Percentiles rank a stretch among this genome's conserved stretches.
These are phyloP conservation scores for Saccharomycopsis phalli DNA, from an alignment of 1,139 yeast genomes.

Conservation along the genomic window DNA sequence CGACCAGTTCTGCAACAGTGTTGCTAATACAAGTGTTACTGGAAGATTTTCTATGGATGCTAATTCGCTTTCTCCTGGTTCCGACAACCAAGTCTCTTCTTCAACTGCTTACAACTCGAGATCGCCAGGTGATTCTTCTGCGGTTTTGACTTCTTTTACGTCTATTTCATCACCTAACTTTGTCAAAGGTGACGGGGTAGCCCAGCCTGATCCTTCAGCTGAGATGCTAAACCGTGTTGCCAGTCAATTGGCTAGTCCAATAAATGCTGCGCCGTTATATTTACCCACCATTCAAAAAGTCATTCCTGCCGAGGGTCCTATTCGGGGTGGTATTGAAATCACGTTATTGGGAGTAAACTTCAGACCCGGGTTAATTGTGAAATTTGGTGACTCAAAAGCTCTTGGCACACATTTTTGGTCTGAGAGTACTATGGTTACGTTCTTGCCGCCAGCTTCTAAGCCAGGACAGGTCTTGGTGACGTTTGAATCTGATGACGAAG, in stretches of 20 bases:
- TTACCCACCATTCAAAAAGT: constrained; percentile 68
- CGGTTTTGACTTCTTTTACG: constrained; percentile 15
- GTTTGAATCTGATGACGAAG: constrained; percentile 41
- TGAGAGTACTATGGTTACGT: constrained; percentile 85
- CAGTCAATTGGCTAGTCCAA: constrained; percentile 15
- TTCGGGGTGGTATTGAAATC: constrained; percentile 92
- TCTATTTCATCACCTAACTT: constrained; percentile 14
- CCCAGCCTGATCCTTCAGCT: neutral
- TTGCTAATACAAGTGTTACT: neutral
- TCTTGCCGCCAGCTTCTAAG: constrained; percentile 78
- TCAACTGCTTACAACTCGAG: constrained; percentile 10
- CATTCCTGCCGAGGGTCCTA: constrained; percentile 91
- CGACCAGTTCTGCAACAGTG: neutral
- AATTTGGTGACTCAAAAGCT: constrained; percentile 79
- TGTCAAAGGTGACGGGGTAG: neutral
- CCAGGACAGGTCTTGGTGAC: constrained; percentile 91
- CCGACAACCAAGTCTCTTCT: constrained; percentile 12
- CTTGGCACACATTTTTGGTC: constrained; percentile 95
- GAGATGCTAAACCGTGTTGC: neutral
- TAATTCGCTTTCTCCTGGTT: constrained; percentile 12
- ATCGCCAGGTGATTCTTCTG: constrained; percentile 18
- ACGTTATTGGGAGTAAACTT: constrained; percentile 83
- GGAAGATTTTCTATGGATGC: constrained; percentile 3
- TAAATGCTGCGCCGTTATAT: constrained; percentile 15
- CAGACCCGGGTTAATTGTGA: constrained; percentile 70